Base-by-base conservation (phyloP, 768 basidiomycete genomes). In the Favolaschia claudopus region DNA sequence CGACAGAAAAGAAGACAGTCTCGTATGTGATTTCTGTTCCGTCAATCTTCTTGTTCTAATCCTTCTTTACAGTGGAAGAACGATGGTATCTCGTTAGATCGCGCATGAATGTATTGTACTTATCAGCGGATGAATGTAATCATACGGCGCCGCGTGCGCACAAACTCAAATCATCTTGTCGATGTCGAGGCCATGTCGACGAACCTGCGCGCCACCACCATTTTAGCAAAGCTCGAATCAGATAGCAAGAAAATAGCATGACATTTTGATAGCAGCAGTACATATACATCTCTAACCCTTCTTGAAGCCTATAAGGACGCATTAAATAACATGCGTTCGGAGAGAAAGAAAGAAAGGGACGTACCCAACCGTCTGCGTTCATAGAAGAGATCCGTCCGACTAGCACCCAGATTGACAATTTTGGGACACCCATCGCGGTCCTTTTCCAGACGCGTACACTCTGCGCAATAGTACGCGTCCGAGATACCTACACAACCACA, bases 401-500 rank as follows among this genome's bases (percentile, higher is more conserved):
- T 92, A 9, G 95, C 95, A 56, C 95, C 95, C n/a, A 97, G 81
- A 71, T 97, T 96, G 61, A 96, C 94, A 68, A 96, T 95, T 85
- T 98, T 99, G 8, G 95, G 95, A 79, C 97, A 99, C 1, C 97
- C 97, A 74, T 99, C 97, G 32, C 97, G 82, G 68, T 98, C 96
- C 71, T 99, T 99, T 73, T 99, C 97, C 46, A 99, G 78, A 46
- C 96, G 82, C n/a, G 92, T 95, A 69, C 94, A 98, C 77, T 96
- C 95, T 1, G 96, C 96, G 63, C 97, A 99, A 69, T 99, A 99
- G 75, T 99, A 99, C 4, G 97, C 97, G 72, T 99, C 97, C 24
- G 96, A 98, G 47, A 99, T 97, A 69, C 96, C 96, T 96, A 33
- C 10, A 31, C 4, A 40, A 40, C 48, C 60, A 24, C 34, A n/a